A percentile compares a stretch with the other conserved stretches of the same genome.
phyloP scores from a whole-genome alignment of 495 filamentous ascomycete species.

The Parachaetomium inaequale region DNA sequence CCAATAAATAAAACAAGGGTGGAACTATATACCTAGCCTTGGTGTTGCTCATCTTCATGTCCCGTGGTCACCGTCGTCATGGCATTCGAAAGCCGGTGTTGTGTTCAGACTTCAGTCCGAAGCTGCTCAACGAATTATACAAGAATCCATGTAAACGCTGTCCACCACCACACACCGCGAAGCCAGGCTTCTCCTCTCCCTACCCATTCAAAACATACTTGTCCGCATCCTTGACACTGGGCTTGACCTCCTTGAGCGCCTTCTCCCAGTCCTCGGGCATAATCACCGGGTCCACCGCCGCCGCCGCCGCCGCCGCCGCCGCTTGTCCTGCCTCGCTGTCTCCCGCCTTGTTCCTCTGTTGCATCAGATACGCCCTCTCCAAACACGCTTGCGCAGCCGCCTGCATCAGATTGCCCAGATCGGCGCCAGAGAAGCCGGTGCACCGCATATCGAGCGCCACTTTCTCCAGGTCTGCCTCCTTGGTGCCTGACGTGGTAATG shows the following conservation, averaged over 20 bases:
- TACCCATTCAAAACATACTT: constrained; percentile 22
- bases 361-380: constrained; percentile 47
- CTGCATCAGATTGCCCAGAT: constrained; percentile 72
- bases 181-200: background rate
- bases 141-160: too few species aligned
- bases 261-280: constrained; percentile 70
- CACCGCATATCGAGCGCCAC: constrained; percentile 67
- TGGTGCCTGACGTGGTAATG: background rate
- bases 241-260: constrained; percentile 66
- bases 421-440: constrained; percentile 85
- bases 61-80: too few species aligned
- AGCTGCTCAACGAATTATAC: too few species aligned
- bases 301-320: background rate
- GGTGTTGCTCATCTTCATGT: too few species aligned
- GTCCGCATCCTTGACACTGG: constrained; percentile 67
- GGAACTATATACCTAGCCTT: too few species aligned
- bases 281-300: constrained; percentile 45
- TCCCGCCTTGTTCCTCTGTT: too few species aligned
- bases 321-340: constrained; percentile 12
- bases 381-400: constrained; percentile 75
- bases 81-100: too few species aligned
- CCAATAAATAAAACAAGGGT: too few species aligned
- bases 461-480: constrained; percentile 44
- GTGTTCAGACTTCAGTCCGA: too few species aligned
- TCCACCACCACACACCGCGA: too few species aligned